Evolutionary conservation across 179 eudicot species (phyloP).

Genomic region (Spinacia oleracea): DNA sequence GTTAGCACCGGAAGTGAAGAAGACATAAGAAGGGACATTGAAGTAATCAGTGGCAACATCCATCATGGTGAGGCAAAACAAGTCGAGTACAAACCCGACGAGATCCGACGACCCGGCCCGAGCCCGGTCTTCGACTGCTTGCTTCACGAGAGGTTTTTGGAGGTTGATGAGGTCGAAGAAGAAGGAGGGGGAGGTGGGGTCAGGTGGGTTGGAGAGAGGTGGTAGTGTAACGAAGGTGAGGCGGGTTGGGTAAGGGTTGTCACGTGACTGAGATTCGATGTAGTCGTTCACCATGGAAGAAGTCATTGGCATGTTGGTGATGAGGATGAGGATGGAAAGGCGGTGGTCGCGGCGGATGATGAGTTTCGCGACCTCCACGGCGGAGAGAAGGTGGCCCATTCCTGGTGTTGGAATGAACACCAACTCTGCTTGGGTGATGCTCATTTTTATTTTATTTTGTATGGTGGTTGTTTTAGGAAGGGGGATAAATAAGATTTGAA

Average conservation of each 20-base stretch:
- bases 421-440: slow-evolving; percentile 10
- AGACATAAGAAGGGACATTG: slow-evolving; percentile 22
- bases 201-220: slow-evolving; percentile 18
- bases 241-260: slow-evolving; percentile 12
- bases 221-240: slow-evolving; percentile 26
- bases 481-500: no score
- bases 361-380: slow-evolving; percentile 38
- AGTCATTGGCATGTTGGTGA: slow-evolving; percentile 19
- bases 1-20: slow-evolving; percentile 27
- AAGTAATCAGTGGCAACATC: slow-evolving; percentile 26
- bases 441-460: no score
- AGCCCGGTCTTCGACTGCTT: slow-evolving; percentile 14
- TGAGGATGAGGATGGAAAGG: slow-evolving; percentile 32
- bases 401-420: slow-evolving; percentile 37
- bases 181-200: not conserved
- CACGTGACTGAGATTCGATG: slow-evolving; percentile 22
- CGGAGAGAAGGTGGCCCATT: slow-evolving; percentile 41
- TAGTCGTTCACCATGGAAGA: slow-evolving; percentile 7
- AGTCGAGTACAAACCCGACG: slow-evolving; percentile 34
- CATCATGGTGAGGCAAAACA: slow-evolving; percentile 32
- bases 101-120: slow-evolving; percentile 8
- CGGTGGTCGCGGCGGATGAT: slow-evolving; percentile 29
- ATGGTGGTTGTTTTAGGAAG: no score
- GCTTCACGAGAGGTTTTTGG: slow-evolving; percentile 24
- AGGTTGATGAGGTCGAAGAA: not conserved